Conservation (phyloP, 768 basidiomycete genomes). For the Pulveroboletus sp. region DNA sequence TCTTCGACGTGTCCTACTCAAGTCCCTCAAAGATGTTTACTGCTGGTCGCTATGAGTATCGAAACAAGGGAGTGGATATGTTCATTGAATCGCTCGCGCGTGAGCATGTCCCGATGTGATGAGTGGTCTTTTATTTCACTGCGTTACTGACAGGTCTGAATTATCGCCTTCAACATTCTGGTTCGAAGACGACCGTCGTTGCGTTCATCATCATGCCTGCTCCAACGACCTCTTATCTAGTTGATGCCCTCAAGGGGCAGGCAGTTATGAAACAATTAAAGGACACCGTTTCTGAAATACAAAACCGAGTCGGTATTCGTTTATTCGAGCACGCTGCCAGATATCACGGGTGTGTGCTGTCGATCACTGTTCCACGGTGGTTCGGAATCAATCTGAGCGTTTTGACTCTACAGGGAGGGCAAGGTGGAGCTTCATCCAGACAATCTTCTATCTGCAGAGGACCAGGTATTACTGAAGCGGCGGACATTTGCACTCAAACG, state of each 20-base stretch:
- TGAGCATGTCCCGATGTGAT: constrained; percentile 29
- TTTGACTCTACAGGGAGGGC: constrained; percentile 48
- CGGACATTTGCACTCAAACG: constrained; percentile 96
- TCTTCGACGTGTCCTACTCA: constrained; percentile 4
- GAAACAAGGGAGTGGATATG: constrained; percentile 99
- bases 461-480: constrained; percentile 91
- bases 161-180: constrained; percentile 53
- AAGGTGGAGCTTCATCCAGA: constrained; percentile 70
- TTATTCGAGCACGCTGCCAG: constrained; percentile 93
- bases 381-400: not conserved
- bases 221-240: constrained; percentile 90
- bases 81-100: constrained; percentile 97
- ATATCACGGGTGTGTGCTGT: constrained; percentile 72
- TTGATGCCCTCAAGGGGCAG: constrained; percentile 95
- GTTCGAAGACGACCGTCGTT: constrained; percentile 79
- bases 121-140: not conserved
- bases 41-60: constrained; percentile 98
- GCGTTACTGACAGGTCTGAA: constrained; percentile 43
- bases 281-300: constrained; percentile 94
- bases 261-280: constrained; percentile 95
- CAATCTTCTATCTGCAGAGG: constrained; percentile 81
- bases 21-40: constrained; percentile 75
- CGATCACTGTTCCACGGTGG: not conserved
- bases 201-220: constrained; percentile 99
- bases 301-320: constrained; percentile 85